A percentile compares a stretch with the other conserved stretches of the same genome.
These are phyloP conservation scores for Tricholoma bakamatsutake DNA, from an alignment of 768 basidiomycete species.

Conservation along the genomic window DNA sequence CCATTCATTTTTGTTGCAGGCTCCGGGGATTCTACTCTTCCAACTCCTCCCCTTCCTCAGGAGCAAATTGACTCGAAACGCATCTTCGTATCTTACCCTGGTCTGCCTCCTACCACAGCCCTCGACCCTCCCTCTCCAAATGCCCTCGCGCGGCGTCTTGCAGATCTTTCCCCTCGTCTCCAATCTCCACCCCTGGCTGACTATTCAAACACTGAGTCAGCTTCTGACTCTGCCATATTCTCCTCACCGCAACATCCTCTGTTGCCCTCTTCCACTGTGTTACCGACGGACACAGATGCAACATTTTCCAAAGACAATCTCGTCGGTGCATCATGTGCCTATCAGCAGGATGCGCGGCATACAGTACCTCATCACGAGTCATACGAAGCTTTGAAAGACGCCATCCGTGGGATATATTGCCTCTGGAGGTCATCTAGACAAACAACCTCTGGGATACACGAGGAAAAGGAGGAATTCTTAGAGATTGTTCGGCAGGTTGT, in stretches of 20 bases:
- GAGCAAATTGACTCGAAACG: slow-evolving; percentile 23
- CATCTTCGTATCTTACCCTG: slow-evolving; percentile 27
- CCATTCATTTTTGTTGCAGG: slow-evolving; percentile 32
- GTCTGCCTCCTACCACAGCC: slow-evolving; percentile 19
- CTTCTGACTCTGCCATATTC: slow-evolving; percentile 7
- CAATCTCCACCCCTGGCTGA: slow-evolving; percentile 19
- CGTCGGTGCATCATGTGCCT: not conserved
- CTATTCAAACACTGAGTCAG: slow-evolving; percentile 19
- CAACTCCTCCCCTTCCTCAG: slow-evolving; percentile 35
- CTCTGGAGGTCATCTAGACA: slow-evolving; percentile 47
- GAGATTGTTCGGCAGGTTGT: slow-evolving; percentile 30
- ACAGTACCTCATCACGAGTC: slow-evolving; percentile 14
- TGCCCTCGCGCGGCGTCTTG: slow-evolving; percentile 35
- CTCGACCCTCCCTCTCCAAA: slow-evolving; percentile 37
- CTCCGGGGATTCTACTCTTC: slow-evolving; percentile 66
- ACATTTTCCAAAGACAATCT: not conserved
- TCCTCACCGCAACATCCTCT: slow-evolving; percentile 11
- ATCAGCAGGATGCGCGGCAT: slow-evolving; percentile 3
- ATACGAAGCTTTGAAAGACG: slow-evolving; percentile 38
- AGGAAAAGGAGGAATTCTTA: slow-evolving; percentile 32
- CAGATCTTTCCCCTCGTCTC: slow-evolving; percentile 24
- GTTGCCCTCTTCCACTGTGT: slow-evolving; percentile 2
- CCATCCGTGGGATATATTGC: slow-evolving; percentile 49
- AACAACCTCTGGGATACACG: slow-evolving; percentile 6
- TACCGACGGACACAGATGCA: not conserved